Base-by-base conservation (phyloP, 352 stramenopile species). In the Globisporangium parvum region DNA sequence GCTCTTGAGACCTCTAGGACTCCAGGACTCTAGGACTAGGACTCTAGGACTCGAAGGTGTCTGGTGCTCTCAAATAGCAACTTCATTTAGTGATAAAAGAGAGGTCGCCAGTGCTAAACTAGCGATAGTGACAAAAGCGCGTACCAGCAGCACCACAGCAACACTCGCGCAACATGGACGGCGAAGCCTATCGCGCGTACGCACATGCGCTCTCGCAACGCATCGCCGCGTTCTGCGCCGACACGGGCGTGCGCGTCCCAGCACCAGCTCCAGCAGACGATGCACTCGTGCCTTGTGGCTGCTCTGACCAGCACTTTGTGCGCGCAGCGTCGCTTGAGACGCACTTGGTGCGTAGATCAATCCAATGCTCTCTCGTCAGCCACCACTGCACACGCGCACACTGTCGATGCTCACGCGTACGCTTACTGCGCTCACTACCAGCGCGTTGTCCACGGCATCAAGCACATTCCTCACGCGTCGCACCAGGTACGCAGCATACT, bases 321-420 rank as follows among this genome's bases (percentile, higher is more conserved):
- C 70, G 60, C 21, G 54, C 59, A 46, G 18, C 46, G 21, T 64
- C 65, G 15, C 56, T 85, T 39, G 57, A 66, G 26, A 53, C 33
- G 39, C 76, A 87, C 60, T 67, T 79, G 67, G 76, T 87, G 53
- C n/a, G 31, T 48, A 35, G 18, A 33, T 20, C 9, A 33, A 15
- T 2, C 23, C 23, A 26, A 47, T 56, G 18, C 12, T 20, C 33
- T 24, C 17, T 47, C 26, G 18, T 14, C 12, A 10, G 20, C 18
- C 37, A 18, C 39, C 46, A 18, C 20, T 53, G 28, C 39, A 31
- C 33, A 39, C 44, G 9, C 17, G 28, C 46, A 17, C 45, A 10
- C 39, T n/a, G 47, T 28, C 46, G 26, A 31, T 31, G 26, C 18
- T 1, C 23, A 49, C 18, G 26, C 24, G 20, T n/a, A 17, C 40